Evolutionary conservation across 2,329 filamentous ascomycete species (phyloP), one percentile per base, ranked within the genome.

Genomic region (Fusarium mangiferae): DNA sequence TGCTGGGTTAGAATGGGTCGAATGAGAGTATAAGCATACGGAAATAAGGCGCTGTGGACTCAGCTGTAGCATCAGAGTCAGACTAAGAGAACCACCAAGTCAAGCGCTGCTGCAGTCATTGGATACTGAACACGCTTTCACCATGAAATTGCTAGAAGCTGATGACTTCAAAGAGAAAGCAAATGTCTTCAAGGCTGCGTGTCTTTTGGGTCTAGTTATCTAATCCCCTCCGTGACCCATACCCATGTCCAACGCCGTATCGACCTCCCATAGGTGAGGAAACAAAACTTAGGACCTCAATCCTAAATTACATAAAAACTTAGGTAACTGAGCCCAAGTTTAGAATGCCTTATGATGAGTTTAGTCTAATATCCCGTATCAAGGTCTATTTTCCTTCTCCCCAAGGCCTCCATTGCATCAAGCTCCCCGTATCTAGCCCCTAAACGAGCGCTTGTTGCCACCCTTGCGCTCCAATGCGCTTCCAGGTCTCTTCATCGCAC

Each of bases 81-180:
- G 49, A 52, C n/a, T n/a, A 52, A 24, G 18, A 0, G 4, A 5
- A 26, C 30, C 0, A 20, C 3, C 3, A 15, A 8, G 12, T 3
- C 4, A 15, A 6, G 12, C 1, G 1, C 6, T 7, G 1, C 9
- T 26, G 6, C 13, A 51, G 6, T 3, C 3, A 26, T 36, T 20
- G 2, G 17, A 24, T 7, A 0, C 12, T 11, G 11, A 14, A 4
- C 17, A 20, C 6, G 0, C 0, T 2, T 35, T 11, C 30, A 24
- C 6, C 15, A 10, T 14, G 4, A 35, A 6, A 15, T 24, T 2
- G 8, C 11, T 10, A 18, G 22, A 3, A 20, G 1, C 1, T 0
- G 3, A 15, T 17, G 20, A 11, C 9, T 36, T 36, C 1, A 26
- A 8, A 6, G 18, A 20, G 12, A 35, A 35, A 0, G n/a, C 8